phyloP scores from a whole-genome alignment of 2,329 filamentous ascomycete genomes.

The Monosporascus sp. region DNA sequence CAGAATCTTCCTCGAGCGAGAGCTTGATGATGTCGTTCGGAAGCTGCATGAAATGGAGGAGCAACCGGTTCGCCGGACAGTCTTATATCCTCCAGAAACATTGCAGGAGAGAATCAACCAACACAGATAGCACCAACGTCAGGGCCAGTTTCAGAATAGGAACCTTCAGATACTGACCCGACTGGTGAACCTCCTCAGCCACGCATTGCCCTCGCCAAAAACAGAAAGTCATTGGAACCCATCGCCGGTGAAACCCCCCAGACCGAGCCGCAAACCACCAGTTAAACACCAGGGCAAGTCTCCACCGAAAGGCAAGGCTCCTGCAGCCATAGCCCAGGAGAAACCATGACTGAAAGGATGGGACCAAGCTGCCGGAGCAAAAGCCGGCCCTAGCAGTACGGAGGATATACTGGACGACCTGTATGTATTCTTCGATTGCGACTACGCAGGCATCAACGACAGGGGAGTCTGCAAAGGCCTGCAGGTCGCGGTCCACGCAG shows the following conservation, averaged over 20 bases:
- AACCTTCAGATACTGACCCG: neutral
- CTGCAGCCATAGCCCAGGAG: too few relatives aligned
- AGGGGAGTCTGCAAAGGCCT: too few relatives aligned
- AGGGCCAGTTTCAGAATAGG: neutral
- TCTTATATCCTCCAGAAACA: constrained; percentile 1
- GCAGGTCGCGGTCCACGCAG: too few relatives aligned
- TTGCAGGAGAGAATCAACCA: constrained; percentile 10
- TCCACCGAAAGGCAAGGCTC: neutral
- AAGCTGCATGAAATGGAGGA: constrained; percentile 18
- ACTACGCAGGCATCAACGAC: too few relatives aligned
- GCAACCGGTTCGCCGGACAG: constrained; percentile 4
- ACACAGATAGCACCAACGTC: constrained; percentile 2
- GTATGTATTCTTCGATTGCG: too few relatives aligned
- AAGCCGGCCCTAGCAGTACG: too few relatives aligned
- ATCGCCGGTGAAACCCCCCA: constrained; percentile 4
- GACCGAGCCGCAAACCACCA: constrained; percentile 6
- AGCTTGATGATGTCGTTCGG: constrained; percentile 23
- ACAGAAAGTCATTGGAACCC: constrained; percentile 10
- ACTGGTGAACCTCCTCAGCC: constrained; percentile 5
- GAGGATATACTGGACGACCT: too few relatives aligned
- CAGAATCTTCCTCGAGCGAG: constrained; percentile 26
- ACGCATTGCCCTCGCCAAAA: constrained; percentile 12
- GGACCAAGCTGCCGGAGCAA: too few relatives aligned
- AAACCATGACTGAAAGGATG: too few relatives aligned
- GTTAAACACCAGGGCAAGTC: neutral